Conservation (phyloP, 2,329 filamentous ascomycete genomes). For the Neurospora sp. region DNA sequence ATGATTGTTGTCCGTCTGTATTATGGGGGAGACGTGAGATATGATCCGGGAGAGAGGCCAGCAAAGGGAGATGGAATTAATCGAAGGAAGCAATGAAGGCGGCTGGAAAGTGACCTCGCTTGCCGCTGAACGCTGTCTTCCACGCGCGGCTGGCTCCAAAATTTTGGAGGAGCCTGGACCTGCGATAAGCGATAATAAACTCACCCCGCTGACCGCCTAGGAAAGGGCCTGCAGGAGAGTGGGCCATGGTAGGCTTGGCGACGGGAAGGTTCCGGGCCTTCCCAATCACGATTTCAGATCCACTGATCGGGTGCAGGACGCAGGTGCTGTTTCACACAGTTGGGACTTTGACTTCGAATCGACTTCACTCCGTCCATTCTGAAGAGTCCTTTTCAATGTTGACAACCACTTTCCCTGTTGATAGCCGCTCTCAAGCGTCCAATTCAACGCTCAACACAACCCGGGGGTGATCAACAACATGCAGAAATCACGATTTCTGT, state of each 20-base stretch:
- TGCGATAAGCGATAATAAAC: conserved; percentile 15
- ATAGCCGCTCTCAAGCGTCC: neutral
- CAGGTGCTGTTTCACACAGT: neutral
- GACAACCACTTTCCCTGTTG: neutral
- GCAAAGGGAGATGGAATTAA: neutral
- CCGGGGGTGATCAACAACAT: neutral
- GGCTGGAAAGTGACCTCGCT: neutral
- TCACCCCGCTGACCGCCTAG: neutral
- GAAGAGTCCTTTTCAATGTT: neutral
- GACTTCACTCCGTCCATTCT: neutral
- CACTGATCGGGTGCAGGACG: neutral
- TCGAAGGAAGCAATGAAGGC: neutral
- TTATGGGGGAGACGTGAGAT: neutral
- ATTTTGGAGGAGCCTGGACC: conserved; percentile 2
- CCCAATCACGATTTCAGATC: neutral
- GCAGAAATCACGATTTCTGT: neutral
- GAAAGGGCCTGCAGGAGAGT: neutral
- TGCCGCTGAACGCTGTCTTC: neutral
- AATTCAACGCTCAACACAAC: neutral
- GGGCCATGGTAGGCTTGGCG: neutral
- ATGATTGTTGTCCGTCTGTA: conserved; percentile 7
- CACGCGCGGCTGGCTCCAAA: conserved; percentile 2
- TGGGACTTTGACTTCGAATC: neutral
- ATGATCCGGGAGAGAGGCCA: neutral
- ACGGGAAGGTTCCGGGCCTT: neutral